These are phyloP conservation scores for Claviceps africana DNA, from an alignment of 2,329 filamentous ascomycete species.

Conservation along the genomic window DNA sequence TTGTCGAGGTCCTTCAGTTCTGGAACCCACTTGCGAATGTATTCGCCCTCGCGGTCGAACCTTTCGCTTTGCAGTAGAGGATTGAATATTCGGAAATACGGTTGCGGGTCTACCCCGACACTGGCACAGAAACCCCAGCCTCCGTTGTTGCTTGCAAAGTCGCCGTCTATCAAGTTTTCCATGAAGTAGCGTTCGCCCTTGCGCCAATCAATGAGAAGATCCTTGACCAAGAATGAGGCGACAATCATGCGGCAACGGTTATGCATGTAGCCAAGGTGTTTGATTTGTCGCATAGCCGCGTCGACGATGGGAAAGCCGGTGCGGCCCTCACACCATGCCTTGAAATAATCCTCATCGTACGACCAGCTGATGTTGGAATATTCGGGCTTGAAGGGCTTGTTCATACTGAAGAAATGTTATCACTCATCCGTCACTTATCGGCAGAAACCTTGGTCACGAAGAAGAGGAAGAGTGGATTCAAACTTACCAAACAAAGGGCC, in stretches of 20 bases:
- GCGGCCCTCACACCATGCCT: slow-evolving; percentile 57
- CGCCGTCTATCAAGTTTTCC: slow-evolving; percentile 64
- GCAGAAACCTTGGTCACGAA: background rate
- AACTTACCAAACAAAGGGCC: slow-evolving; percentile 65
- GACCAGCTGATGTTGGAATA: slow-evolving; percentile 77
- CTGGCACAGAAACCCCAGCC: slow-evolving; percentile 45
- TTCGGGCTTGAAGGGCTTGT: slow-evolving; percentile 60
- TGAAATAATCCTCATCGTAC: slow-evolving; percentile 54
- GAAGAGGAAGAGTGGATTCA: background rate
- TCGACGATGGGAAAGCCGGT: slow-evolving; percentile 79
- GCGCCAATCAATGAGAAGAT: slow-evolving; percentile 71
- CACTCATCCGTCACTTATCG: background rate
- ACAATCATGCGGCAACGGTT: slow-evolving; percentile 77
- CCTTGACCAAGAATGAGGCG: slow-evolving; percentile 67
- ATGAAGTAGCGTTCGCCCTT: slow-evolving; percentile 74
- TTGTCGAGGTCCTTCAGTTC: slow-evolving; percentile 53
- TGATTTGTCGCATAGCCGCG: slow-evolving; percentile 70
- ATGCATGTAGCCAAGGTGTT: slow-evolving; percentile 61
- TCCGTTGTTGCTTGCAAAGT: slow-evolving; percentile 65
- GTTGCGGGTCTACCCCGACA: slow-evolving; percentile 70
- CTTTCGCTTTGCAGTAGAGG: slow-evolving; percentile 73
- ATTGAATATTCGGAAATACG: slow-evolving; percentile 86
- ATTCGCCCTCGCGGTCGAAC: slow-evolving; percentile 65
- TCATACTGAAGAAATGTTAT: slow-evolving; percentile 27
- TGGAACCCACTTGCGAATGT: slow-evolving; percentile 71